A percentile compares a stretch with the other conserved stretches of the same genome.
phyloP scores from a whole-genome alignment of 768 basidiomycete genomes.

The Filobasidium floriforme region DNA sequence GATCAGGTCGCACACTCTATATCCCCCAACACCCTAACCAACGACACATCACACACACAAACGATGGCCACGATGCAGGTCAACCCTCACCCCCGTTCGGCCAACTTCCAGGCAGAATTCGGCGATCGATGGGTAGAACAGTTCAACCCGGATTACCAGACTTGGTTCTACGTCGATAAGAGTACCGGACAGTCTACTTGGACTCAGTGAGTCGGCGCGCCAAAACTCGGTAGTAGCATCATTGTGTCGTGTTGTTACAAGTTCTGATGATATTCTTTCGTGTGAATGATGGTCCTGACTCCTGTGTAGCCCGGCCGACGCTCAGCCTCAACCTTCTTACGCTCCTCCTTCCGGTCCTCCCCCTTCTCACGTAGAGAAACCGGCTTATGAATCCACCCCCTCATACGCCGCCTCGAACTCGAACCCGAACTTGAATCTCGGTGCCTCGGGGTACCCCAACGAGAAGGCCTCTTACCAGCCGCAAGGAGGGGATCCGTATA shows the following conservation, averaged over 20 bases:
- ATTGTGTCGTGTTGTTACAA: not conserved
- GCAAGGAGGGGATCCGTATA: not conserved
- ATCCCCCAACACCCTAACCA: too few species aligned
- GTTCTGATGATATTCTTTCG: not conserved
- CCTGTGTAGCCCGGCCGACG: not conserved
- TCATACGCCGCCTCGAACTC: not conserved
- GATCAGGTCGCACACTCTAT: too few species aligned
- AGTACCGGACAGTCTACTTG: slow-evolving; percentile 22
- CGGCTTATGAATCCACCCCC: not conserved
- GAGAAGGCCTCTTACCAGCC: slow-evolving; percentile 16
- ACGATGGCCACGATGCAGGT: not conserved
- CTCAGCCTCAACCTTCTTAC: not conserved
- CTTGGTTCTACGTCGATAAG: slow-evolving; percentile 27
- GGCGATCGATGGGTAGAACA: slow-evolving; percentile 21
- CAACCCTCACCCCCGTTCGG: slow-evolving; percentile 18
- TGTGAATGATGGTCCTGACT: not conserved
- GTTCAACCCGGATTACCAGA: slow-evolving; percentile 20
- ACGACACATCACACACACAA: too few species aligned
- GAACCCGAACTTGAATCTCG: too few species aligned
- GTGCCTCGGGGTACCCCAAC: slow-evolving; percentile 9
- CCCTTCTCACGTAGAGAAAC: slow-evolving; percentile 5
- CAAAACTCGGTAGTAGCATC: not conserved
- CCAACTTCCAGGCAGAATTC: slow-evolving; percentile 20
- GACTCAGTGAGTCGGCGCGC: slow-evolving; percentile 17
- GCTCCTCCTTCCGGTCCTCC: slow-evolving; percentile 20